Evolutionary conservation across 495 filamentous ascomycete genomes (phyloP), one percentile per base, ranked within the genome.

Genomic region (Achaetomiella virescens): DNA sequence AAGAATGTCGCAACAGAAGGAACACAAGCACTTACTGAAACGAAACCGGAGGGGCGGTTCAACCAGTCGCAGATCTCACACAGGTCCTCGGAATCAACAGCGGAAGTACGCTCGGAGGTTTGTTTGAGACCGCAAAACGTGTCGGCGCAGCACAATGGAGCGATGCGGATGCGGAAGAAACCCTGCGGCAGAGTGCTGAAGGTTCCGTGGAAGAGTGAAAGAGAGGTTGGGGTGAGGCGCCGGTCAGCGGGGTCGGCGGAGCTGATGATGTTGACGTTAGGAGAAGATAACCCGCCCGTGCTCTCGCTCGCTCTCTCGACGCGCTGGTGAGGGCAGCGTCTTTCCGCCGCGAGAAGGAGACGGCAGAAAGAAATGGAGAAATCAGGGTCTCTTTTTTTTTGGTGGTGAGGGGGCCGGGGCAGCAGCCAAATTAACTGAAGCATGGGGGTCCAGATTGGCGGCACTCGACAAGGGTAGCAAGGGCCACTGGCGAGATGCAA

Each of bases 391-490:
- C n/a, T n/a, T n/a, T 41, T 44, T 56, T 48, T 47, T 60, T 56
- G 58, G 58, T 57, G 53, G 53, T 61, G 58, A 61, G 52, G 58
- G 57, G 57, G 48, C 24, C 38, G 35, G 46, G 51, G 35, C 14
- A 33, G 9, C 43, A 53, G 17, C 41, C 48, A 56, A 61, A 61
- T 52, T 61, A 61, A n/a, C n/a, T n/a, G n/a, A 61, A 61, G 43
- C 31, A 41, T 49, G 53, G 58, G 52, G 53, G 53, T 52, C 48
- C 53, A 57, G 53, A 61, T 53, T 61, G 47, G 36, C n/a, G n/a
- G n/a, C n/a, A n/a, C n/a, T n/a, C 33, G 58, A 48, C 52, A 15
- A 37, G 21, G 44, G 11, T 14, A 31, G 37, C 24, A 10, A 53
- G 42, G 43, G 27, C 6, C 17, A 20, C 40, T 35, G 31, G 47